Conservation (phyloP, 495 filamentous ascomycete genomes). For the Parmelia sp. region DNA sequence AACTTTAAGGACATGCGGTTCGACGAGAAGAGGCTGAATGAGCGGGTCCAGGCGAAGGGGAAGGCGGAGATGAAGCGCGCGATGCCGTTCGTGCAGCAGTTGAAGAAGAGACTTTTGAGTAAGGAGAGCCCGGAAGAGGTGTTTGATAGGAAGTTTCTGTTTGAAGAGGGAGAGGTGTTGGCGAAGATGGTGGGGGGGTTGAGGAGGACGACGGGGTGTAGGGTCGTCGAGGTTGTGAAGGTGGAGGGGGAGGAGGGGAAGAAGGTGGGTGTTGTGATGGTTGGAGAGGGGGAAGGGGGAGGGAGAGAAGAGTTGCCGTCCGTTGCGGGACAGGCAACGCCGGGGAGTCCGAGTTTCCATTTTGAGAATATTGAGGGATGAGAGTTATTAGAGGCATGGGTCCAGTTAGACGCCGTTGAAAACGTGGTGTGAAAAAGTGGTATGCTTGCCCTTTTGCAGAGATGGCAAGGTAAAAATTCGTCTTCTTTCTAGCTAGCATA, state of each 20-base stretch:
- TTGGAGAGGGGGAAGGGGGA: constrained; percentile 46
- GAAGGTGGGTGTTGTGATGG: constrained; percentile 55
- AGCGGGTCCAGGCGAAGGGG: constrained; percentile 65
- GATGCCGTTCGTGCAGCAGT: constrained; percentile 87
- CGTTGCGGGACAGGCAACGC: constrained; percentile 61
- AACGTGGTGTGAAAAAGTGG: not conserved
- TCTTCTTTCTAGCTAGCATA: constrained; percentile 2
- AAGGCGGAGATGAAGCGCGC: constrained; percentile 97
- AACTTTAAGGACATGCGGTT: constrained; percentile 52
- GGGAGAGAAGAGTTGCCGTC: constrained; percentile 48
- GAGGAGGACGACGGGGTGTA: constrained; percentile 59
- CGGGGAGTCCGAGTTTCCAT: constrained; percentile 69
- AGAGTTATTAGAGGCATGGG: not conserved
- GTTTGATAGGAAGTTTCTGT: constrained; percentile 73
- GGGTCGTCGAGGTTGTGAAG: constrained; percentile 61
- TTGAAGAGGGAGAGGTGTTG: constrained; percentile 73
- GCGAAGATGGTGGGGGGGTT: constrained; percentile 51
- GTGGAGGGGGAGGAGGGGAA: constrained; percentile 62
- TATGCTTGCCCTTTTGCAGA: not conserved
- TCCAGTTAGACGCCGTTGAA: not conserved
- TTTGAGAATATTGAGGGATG: constrained; percentile 62
- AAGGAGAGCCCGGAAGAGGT: constrained; percentile 55
- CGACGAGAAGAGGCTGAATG: constrained; percentile 74
- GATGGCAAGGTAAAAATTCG: not conserved
- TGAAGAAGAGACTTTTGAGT: constrained; percentile 71